A percentile compares a stretch with the other conserved stretches of the same genome.
These are phyloP conservation scores for Trebouxia sp. DNA, from an alignment of 139 green algal species.

Conservation along the genomic window DNA sequence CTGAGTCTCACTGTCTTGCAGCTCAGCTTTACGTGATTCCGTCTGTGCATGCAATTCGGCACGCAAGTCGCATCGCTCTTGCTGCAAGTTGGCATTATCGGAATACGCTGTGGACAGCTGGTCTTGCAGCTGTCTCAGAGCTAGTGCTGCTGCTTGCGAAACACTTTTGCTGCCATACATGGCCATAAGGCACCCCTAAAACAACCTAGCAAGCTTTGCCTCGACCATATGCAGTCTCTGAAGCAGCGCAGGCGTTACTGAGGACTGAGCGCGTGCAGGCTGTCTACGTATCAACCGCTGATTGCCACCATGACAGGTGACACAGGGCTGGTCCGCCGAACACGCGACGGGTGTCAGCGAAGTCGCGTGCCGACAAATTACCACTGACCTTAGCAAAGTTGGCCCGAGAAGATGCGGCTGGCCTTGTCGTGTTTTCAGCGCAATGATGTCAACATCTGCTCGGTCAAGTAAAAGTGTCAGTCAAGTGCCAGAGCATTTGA, in stretches of 20 bases:
- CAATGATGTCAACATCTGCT: no score
- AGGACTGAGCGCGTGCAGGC: no score
- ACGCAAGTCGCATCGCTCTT: not conserved
- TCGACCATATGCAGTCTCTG: no score
- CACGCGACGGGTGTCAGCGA: no score
- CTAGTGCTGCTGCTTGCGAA: slow-evolving; percentile 29
- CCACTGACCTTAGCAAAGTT: no score
- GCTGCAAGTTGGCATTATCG: slow-evolving; percentile 25
- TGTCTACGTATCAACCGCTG: no score
- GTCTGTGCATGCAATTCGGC: not conserved
- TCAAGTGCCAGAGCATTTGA: not conserved
- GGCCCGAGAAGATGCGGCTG: no score
- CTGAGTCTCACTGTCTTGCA: not conserved
- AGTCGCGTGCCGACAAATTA: no score
- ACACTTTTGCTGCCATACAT: slow-evolving; percentile 20
- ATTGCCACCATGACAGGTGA: no score
- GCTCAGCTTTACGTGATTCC: not conserved
- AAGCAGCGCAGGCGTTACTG: no score
- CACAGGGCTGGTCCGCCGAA: no score
- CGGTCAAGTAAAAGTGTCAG: not conserved
- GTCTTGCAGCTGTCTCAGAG: slow-evolving; percentile 31
- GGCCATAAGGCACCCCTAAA: not conserved
- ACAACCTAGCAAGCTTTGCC: not conserved
- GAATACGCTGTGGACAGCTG: slow-evolving; percentile 21
- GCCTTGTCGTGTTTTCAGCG: no score